Conservation (phyloP, 2,329 filamentous ascomycete genomes). For the Trichoderma pleuroti region DNA sequence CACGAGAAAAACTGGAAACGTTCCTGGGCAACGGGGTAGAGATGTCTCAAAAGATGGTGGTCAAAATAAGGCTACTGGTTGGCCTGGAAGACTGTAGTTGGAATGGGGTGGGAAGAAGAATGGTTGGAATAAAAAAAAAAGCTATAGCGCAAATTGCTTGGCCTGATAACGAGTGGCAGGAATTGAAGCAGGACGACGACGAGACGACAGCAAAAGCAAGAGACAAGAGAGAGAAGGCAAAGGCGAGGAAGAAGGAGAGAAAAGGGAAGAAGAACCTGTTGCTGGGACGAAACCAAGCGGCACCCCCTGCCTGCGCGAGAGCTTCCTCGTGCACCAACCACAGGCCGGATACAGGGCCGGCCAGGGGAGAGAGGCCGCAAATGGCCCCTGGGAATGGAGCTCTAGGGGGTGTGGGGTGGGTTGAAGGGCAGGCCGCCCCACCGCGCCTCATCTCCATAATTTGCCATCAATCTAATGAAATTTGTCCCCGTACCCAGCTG, state of each 20-base stretch:
- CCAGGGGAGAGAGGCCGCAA: constrained; percentile 15
- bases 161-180: constrained; percentile 38
- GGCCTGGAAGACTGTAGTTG: constrained; percentile 6
- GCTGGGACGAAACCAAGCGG: constrained; percentile 19
- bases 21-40: constrained; percentile 27
- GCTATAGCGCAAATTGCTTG: constrained; percentile 30
- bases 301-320: constrained; percentile 16
- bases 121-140: constrained; percentile 27
- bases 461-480: constrained; percentile 1
- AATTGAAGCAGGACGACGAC: constrained; percentile 31
- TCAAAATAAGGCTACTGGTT: constrained; percentile 9
- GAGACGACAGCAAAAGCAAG: constrained; percentile 19
- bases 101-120: constrained; percentile 11
- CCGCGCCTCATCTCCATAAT: constrained; percentile 15
- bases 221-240: constrained; percentile 20
- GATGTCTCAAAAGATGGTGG: constrained; percentile 17
- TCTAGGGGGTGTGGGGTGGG: constrained; percentile 17
- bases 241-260: constrained; percentile 16
- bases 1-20: constrained; percentile 8
- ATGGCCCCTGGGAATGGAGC: constrained; percentile 17
- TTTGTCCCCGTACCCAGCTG: neutral
- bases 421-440: constrained; percentile 12
- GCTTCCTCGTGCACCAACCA: constrained; percentile 16
- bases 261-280: constrained; percentile 25
- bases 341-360: constrained; percentile 4